Evolutionary conservation across 805 yeast genomes (phyloP).

Genomic region (Lachancea meyersii): DNA sequence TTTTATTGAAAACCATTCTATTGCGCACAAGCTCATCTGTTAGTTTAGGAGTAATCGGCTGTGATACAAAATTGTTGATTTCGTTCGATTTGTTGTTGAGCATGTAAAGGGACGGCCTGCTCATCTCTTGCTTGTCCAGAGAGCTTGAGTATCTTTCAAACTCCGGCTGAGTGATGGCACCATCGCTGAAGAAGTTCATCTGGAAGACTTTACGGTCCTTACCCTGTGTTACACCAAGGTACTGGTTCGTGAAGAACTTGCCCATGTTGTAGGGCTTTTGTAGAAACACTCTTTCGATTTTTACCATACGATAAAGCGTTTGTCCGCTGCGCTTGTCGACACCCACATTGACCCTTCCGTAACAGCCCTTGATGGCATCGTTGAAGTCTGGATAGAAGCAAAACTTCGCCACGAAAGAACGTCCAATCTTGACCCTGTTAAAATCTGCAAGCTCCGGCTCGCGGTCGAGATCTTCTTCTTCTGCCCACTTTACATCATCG

Average conservation of each 20-base stretch:
- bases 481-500: constrained; percentile 46
- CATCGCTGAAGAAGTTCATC: constrained; percentile 75
- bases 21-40: constrained; percentile 72
- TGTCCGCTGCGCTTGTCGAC: constrained; percentile 52
- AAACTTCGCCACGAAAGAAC: constrained; percentile 65
- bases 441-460: constrained; percentile 55
- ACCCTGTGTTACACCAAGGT: constrained; percentile 77
- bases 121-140: constrained; percentile 46
- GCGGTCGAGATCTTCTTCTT: constrained; percentile 36
- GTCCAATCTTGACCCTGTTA: constrained; percentile 69
- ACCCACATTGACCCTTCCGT: constrained; percentile 80
- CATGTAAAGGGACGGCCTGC: constrained; percentile 53
- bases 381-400: constrained; percentile 80
- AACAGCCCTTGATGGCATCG: constrained; percentile 63
- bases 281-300: constrained; percentile 57
- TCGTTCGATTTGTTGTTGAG: constrained; percentile 59
- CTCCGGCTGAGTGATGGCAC: constrained; percentile 63
- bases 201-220: constrained; percentile 67
- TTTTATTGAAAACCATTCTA: constrained; percentile 57
- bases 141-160: constrained; percentile 62
- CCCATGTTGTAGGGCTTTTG: constrained; percentile 48
- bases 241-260: constrained; percentile 46
- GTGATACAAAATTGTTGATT: constrained; percentile 54
- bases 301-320: constrained; percentile 76
- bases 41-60: constrained; percentile 63